Base-by-base conservation (phyloP, 108 stramenopile species). In the Cyclostephanos tholiformis region DNA sequence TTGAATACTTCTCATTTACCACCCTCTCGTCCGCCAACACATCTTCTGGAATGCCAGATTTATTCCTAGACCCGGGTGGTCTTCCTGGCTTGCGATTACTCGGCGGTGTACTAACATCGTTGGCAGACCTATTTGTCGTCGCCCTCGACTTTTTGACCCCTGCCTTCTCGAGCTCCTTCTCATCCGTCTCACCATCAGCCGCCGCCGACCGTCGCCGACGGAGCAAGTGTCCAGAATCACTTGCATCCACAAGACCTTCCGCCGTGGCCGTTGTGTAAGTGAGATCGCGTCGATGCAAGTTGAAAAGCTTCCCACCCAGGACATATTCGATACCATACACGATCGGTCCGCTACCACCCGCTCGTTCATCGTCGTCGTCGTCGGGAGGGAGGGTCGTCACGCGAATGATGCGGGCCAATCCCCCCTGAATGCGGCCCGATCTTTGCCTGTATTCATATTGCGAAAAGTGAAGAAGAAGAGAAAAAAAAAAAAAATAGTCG, bases 201-300 rank as follows among this genome's bases (percentile, higher is more conserved):
- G 30, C 30, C 29, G 61, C 61, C 61, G 61, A 4, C 36, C 36
- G 61, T 62, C 61, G 35, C 26, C 59, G 59, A 60, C 59, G 59
- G 4, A 64, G 43, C 46, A 50, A 44, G 41, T 44, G 69, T 17
- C 57, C 69, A 48, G 59, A 36, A 50, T 51, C 63, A 63, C 32
- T 20, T 49, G 84, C 82, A 16, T 77, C 87, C 6, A 68, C 76
- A 82, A 91, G 75, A 44, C 90, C 90, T 60, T 89, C 88, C 23
- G 76, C 78, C 32, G 38, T 58, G 12, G 87, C 89, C 22, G 90
- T 89, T 12, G 90, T 89, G 67, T 89, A 82, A 5, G 72, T 50
- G 63, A 91, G 63, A 6, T 86, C 83, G 26, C 25, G 41, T 62
- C 90, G 65, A 4, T 38, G 41, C 20, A 87, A 58, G 8, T 76